Evolutionary conservation across 2,329 filamentous ascomycete species (phyloP).

Genomic region (Beauveria medogensis): DNA sequence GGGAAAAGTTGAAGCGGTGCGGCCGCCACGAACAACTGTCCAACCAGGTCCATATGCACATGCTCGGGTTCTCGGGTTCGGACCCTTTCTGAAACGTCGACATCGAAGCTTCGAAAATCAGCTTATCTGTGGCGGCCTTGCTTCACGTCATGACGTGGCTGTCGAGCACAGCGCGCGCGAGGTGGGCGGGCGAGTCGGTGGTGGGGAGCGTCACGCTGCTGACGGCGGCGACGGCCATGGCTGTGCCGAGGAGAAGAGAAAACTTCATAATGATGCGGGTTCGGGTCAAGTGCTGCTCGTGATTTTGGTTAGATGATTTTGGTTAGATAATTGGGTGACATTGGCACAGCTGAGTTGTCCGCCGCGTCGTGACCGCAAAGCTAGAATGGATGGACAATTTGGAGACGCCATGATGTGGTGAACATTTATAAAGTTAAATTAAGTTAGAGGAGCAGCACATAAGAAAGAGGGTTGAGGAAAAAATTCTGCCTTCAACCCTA

Average conservation of each 20-base stretch:
- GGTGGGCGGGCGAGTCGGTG: not conserved
- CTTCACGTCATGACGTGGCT: not conserved
- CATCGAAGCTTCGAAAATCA: conserved; percentile 4
- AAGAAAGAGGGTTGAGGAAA: too few species aligned
- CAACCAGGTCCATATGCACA: not conserved
- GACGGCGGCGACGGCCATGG: not conserved
- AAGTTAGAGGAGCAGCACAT: too few species aligned
- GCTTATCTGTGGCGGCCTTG: not conserved
- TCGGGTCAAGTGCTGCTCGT: not conserved
- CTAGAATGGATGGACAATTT: too few species aligned
- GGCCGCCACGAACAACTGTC: too few species aligned
- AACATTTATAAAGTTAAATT: too few species aligned
- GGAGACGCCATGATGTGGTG: too few species aligned
- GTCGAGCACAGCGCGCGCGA: not conserved
- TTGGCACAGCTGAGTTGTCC: too few species aligned
- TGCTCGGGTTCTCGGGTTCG: conserved; percentile 21
- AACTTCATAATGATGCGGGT: not conserved
- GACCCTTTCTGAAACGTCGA: not conserved
- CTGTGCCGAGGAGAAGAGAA: not conserved
- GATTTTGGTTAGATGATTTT: too few species aligned
- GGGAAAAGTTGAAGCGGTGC: conserved; percentile 16
- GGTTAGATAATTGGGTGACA: too few species aligned
- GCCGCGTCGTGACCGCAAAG: too few species aligned
- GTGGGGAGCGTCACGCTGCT: not conserved
- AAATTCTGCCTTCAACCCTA: too few species aligned